phyloP scores from a whole-genome alignment of 352 stramenopile genomes.

The Phytophthora syringae region DNA sequence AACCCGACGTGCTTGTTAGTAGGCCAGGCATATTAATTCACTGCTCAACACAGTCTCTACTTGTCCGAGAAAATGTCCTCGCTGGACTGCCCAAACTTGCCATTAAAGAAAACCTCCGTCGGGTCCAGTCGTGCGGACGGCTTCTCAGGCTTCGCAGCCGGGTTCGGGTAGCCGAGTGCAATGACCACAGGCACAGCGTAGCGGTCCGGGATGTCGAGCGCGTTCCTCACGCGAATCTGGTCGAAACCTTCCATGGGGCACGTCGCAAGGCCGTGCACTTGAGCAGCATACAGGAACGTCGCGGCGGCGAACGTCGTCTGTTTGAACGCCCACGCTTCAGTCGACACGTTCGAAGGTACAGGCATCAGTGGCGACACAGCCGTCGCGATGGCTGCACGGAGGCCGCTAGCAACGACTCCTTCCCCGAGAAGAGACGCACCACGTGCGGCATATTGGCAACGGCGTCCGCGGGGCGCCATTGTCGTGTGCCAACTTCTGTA shows the following conservation, averaged over 20 bases:
- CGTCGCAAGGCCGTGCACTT: conserved; percentile 71
- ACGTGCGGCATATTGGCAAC: conserved; percentile 70
- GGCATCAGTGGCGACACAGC: conserved; percentile 69
- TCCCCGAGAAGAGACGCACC: conserved; percentile 78
- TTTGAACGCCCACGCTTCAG: conserved; percentile 85
- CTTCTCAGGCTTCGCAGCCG: conserved; percentile 20
- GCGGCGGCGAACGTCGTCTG: conserved; percentile 77
- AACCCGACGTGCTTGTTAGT: too few relatives aligned
- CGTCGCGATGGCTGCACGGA: conserved; percentile 67
- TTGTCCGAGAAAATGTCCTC: conserved; percentile 59
- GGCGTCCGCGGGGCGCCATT: conserved; percentile 50
- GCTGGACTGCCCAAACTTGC: conserved; percentile 80
- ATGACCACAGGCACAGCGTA: conserved; percentile 82
- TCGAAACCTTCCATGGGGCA: conserved; percentile 88
- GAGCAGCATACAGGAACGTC: conserved; percentile 73
- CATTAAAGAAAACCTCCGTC: conserved; percentile 85
- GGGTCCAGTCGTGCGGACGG: conserved; percentile 57
- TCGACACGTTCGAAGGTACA: conserved; percentile 65
- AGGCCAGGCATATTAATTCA: too few relatives aligned
- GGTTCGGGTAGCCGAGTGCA: conserved; percentile 65
- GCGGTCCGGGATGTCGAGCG: conserved; percentile 80
- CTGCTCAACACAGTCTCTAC: conserved; percentile 7
- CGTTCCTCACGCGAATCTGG: conserved; percentile 60
- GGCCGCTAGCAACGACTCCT: conserved; percentile 55
- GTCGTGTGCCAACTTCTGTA: conserved; percentile 75